Evolutionary conservation across 371 early-diverging fungal species (phyloP), one percentile per base, ranked within the genome.

Genomic region (Mortierella sp.): DNA sequence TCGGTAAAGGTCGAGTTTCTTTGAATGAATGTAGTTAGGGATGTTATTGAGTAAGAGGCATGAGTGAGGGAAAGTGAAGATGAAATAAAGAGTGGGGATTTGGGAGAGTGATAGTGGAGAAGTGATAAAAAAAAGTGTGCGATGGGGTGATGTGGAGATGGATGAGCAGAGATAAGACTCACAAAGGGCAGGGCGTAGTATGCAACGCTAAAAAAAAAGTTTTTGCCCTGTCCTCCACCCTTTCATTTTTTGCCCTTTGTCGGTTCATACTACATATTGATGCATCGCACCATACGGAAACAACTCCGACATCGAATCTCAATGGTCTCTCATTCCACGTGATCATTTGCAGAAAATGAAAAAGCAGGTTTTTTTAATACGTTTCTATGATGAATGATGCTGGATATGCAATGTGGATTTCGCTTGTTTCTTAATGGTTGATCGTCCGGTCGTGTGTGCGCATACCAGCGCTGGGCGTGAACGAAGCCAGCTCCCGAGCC

Each of bases 401-500:
- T 65, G 53, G 44, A 31, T 10, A 29, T 45, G 10, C 31, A 31
- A 44, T 14, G 67, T 31, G 13, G 26, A 31, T 16, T 31, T 26
- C 4, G 22, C 22, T 22, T 16, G 31, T 14, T 14, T 26, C 40
- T 44, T 76, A 74, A 55, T 82, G 61, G 73, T 79, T 83, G 63
- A 83, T 79, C 29, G 79, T 70, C 24, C 84, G 84, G 41, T 83
- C 84, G 69, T 83, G 84, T 45, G 76, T 76, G 45, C 84, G 79
- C 48, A 75, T 47, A n/a, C 79, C 84, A 67, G 76, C 84, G 16
- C 79, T 79, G 29, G 84, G 84, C 29, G 84, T 79, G 52, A 83
- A 83, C 14, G 52, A 73, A 1, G 84, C 74, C 29, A 83, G 64
- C n/a, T 73, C 80, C 58, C 88, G 88, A 13, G 94, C 92, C 66